Evolutionary conservation across 2,329 filamentous ascomycete genomes (phyloP).

Genomic region (Ceratocystis albifundus): DNA sequence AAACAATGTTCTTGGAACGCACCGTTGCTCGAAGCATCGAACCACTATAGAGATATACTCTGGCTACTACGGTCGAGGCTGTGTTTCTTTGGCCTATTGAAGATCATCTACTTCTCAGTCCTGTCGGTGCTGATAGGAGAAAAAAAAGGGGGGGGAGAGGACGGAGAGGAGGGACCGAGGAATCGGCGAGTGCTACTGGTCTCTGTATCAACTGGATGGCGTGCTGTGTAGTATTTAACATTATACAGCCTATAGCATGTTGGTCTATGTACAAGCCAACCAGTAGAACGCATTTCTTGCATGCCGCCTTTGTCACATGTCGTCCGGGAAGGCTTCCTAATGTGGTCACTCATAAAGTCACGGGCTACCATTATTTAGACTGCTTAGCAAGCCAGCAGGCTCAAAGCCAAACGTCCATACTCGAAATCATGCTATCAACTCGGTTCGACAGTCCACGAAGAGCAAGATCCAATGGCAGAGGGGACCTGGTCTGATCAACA

Average conservation of each 20-base stretch:
- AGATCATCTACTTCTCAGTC: background rate
- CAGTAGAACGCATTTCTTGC: background rate
- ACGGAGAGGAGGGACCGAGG: too few relatives aligned
- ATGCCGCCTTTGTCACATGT: slow-evolving; percentile 5
- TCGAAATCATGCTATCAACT: background rate
- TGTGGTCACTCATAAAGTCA: background rate
- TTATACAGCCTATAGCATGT: too few relatives aligned
- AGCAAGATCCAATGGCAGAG: background rate
- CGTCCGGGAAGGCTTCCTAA: slow-evolving; percentile 8
- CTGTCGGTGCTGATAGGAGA: background rate
- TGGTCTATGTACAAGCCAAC: background rate
- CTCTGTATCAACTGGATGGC: too few relatives aligned
- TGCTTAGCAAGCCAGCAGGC: background rate
- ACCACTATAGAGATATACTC: background rate
- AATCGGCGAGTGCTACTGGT: too few relatives aligned
- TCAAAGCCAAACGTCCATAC: background rate
- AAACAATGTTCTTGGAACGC: slow-evolving; percentile 10
- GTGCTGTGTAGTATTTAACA: too few relatives aligned
- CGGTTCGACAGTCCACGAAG: background rate
- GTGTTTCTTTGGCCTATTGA: background rate
- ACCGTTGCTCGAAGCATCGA: slow-evolving; percentile 7
- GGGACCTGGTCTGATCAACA: background rate
- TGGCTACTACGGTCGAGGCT: background rate
- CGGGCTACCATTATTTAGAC: background rate
- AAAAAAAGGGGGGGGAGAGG: background rate